Base-by-base conservation (phyloP, 208 protist genomes). In the Tritrichomonas foetus region DNA sequence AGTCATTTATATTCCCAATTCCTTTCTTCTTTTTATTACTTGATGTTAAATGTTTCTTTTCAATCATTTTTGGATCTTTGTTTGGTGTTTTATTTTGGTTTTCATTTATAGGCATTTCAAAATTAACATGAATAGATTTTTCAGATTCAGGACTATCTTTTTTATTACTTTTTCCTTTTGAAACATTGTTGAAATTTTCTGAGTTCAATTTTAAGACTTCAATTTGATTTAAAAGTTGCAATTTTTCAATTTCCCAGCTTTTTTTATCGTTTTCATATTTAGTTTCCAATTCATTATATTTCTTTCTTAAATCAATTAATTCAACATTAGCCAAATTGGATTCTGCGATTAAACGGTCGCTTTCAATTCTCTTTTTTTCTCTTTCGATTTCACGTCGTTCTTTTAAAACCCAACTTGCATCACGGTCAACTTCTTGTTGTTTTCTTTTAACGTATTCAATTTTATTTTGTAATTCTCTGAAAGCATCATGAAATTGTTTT, bases 201-300 rank as follows among this genome's bases (percentile, higher is more conserved):
- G 14, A 9, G 14, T 14, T 1, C 5, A 20, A 3, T 47, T 78
- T 14, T 78, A 20, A 44, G 36, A 47, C 9, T 84, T 33, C 2
- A 8, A 84, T 84, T 84, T 84, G 33, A n/a, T 49, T 16, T 3
- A 84, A 25, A 47, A 84, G 36, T 53, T 53, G 11, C 16, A 53
- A 8, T 20, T 44, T 49, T 53, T 84, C 74, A 13, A 33, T n/a
- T 33, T 8, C n/a, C 74, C 74, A 84, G 3, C 53, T 9, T 22
- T 20, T 84, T 53, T 53, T 84, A n/a, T 84, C 74, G 2, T 49
- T 84, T 84, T 84, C 74, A 30, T 84, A 84, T 53, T 53, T 84
- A 11, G 25, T 53, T 84, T 49, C 0, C 25, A 84, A 44, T 53
- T 84, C 74, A 25, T 53, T 30, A 11, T 39, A 53, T 53, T 84